Base-by-base conservation (phyloP, 225 moss, liverwort and hornwort species). In the Takakia lepidozioides region DNA sequence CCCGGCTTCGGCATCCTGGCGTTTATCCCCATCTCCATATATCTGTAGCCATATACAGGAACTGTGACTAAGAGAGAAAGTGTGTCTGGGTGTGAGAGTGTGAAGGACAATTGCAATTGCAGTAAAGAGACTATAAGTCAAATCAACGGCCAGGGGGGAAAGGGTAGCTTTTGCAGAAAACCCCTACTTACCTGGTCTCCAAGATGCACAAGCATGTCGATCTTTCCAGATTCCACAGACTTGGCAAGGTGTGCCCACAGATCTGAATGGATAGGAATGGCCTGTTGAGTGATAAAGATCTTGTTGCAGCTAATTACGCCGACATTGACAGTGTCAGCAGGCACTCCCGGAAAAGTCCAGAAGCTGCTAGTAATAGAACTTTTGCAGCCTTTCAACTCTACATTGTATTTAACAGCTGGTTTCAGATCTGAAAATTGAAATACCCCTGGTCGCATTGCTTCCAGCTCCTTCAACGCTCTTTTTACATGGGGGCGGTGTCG, bases 141-240 rank as follows among this genome's bases (percentile, higher is more conserved):
- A n/a, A n/a, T n/a, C n/a, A n/a, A n/a, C n/a, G n/a, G n/a, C n/a
- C n/a, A n/a, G n/a, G n/a, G n/a, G n/a, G n/a, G n/a, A n/a, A n/a
- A n/a, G n/a, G n/a, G n/a, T n/a, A n/a, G n/a, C n/a, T n/a, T n/a
- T n/a, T n/a, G n/a, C n/a, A n/a, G n/a, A n/a, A n/a, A n/a, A n/a
- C n/a, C n/a, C n/a, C n/a, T n/a, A n/a, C n/a, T n/a, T 29, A 93
- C 93, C 93, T 93, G 93, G 55, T 93, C 93, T 37, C 93, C 93
- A 46, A 93, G 88, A 65, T 93, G 93, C 51, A 93, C 70, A 58
- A 86, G 88, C 60, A 59, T 55, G 60, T 86, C 79, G 42, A 93
- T 67, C 52, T 79, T 86, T 19, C 79, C 68, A 5, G 57, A 57
- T 49, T 78, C 81, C 5, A 93, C 53, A 27, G 60, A 25, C 63